Conservation (phyloP, 1,284 basidiomycete genomes). For the Naganishia cerealis region DNA sequence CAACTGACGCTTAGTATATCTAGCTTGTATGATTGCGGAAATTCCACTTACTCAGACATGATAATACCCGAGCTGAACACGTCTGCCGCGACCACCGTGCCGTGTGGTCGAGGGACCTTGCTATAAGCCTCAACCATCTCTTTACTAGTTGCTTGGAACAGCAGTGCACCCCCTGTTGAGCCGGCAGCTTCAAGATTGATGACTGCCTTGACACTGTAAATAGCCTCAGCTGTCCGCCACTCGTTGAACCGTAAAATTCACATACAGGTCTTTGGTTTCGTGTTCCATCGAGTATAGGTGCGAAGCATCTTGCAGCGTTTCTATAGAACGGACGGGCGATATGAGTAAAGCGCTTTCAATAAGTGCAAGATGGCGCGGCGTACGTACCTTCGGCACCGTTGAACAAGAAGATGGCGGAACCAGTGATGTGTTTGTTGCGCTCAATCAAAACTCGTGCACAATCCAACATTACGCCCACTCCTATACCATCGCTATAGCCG, state of each 20-base stretch:
- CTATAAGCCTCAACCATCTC: conserved; percentile 92
- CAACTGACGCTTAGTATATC: neutral
- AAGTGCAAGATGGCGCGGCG: conserved; percentile 6
- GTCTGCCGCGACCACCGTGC: conserved; percentile 88
- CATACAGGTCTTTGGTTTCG: conserved; percentile 67
- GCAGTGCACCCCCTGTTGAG: conserved; percentile 78
- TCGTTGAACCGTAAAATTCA: conserved; percentile 27
- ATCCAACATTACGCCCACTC: conserved; percentile 90
- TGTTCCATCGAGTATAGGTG: conserved; percentile 90
- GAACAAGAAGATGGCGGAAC: conserved; percentile 86
- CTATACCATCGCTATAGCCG: conserved; percentile 65
- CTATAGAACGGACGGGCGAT: conserved; percentile 29
- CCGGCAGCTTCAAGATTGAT: conserved; percentile 96
- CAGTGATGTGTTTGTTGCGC: conserved; percentile 68
- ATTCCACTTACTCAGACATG: conserved; percentile 71
- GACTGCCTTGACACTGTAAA: conserved; percentile 71
- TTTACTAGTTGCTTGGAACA: conserved; percentile 93
- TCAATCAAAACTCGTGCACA: conserved; percentile 76
- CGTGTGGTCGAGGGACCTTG: conserved; percentile 81
- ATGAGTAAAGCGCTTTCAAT: neutral
- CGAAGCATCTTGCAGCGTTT: conserved; percentile 83
- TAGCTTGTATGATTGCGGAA: neutral
- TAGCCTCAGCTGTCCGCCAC: conserved; percentile 8
- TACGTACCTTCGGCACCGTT: conserved; percentile 75
- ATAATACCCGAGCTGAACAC: conserved; percentile 90